phyloP scores from a whole-genome alignment of 805 yeast genomes.

The Candida ascalaphidarum region DNA sequence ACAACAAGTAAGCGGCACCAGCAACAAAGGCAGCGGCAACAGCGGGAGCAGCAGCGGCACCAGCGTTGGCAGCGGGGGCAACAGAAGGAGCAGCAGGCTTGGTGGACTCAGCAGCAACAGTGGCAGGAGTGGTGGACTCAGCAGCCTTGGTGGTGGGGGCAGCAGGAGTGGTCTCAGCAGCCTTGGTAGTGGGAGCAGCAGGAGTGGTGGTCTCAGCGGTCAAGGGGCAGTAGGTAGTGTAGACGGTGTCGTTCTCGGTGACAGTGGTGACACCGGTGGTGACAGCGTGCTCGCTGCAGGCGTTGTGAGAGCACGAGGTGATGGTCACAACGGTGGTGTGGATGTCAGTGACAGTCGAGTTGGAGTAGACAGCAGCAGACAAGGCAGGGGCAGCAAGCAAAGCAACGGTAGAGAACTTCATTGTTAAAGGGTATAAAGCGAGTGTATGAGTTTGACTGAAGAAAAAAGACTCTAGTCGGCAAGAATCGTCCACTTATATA shows the following conservation, averaged over 20 bases:
- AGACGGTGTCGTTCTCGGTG: constrained; percentile 19
- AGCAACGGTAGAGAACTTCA: constrained; percentile 29
- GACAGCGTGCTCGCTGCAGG: constrained; percentile 1
- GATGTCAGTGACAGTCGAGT: constrained; percentile 6
- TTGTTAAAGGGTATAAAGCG: constrained; percentile 9
- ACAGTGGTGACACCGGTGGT: constrained; percentile 31
- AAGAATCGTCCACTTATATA: background rate
- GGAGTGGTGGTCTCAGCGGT: constrained; percentile 4
- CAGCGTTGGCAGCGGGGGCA: constrained; percentile 7
- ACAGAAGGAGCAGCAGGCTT: constrained; percentile 6
- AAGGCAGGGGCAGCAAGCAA: constrained; percentile 10
- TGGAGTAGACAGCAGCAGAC: constrained; percentile 19
- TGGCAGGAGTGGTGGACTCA: background rate
- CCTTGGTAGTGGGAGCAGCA: constrained; percentile 5
- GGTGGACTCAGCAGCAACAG: constrained; percentile 3
- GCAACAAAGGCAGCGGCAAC: constrained; percentile 20
- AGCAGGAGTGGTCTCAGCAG: background rate
- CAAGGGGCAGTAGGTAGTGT: constrained; percentile 29
- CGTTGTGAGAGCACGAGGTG: constrained; percentile 27
- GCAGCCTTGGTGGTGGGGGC: constrained; percentile 5
- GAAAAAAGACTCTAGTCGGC: background rate
- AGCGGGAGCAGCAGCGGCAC: constrained; percentile 35
- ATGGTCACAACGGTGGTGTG: constrained; percentile 20
- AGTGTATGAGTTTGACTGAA: constrained; percentile 2
- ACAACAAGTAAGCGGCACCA: too few species aligned